Conservation (phyloP, 2,329 filamentous ascomycete genomes). For the Colletotrichum higginsianum region DNA sequence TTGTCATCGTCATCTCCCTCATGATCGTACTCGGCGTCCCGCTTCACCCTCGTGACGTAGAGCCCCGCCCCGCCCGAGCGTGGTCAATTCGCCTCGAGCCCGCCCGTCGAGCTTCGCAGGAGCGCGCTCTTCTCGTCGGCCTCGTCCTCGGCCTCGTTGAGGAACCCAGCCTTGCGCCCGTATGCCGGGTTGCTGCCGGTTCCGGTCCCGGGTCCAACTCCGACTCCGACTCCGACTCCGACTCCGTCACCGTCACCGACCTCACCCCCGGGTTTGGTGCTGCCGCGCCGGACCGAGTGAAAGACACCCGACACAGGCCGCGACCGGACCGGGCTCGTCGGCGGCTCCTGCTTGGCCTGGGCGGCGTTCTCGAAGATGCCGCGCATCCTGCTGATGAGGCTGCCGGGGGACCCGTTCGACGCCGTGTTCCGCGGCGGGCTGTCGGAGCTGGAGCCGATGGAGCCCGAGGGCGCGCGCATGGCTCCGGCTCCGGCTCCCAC, state of each 20-base stretch:
- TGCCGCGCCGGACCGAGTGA: conserved; percentile 33
- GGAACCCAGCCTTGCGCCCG: conserved; percentile 37
- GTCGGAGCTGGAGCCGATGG: conserved; percentile 22
- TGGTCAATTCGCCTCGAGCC: conserved; percentile 53
- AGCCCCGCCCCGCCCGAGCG: conserved; percentile 51
- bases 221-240: too few relatives aligned
- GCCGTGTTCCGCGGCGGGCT: conserved; percentile 26
- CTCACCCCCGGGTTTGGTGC: conserved; percentile 23
- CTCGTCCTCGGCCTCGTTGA: conserved; percentile 43
- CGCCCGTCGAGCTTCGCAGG: conserved; percentile 44
- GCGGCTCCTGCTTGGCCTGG: conserved; percentile 26
- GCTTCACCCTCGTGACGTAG: conserved; percentile 35
- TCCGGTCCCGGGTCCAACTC: too few relatives aligned
- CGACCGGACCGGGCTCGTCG: conserved; percentile 44
- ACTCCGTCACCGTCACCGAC: not conserved
- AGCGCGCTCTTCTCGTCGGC: conserved; percentile 51
- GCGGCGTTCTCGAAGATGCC: conserved; percentile 55
- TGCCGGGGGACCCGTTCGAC: conserved; percentile 44
- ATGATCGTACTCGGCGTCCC: conserved; percentile 29
- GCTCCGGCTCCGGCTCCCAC: conserved; percentile 7
- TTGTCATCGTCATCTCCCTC: conserved; percentile 5
- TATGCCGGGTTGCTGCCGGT: conserved; percentile 38
- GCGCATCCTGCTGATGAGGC: conserved; percentile 58
- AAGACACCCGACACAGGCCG: conserved; percentile 47
- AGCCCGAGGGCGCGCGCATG: conserved; percentile 18